Conservation (phyloP, 1,284 basidiomycete genomes). For the Tremellales sp. region DNA sequence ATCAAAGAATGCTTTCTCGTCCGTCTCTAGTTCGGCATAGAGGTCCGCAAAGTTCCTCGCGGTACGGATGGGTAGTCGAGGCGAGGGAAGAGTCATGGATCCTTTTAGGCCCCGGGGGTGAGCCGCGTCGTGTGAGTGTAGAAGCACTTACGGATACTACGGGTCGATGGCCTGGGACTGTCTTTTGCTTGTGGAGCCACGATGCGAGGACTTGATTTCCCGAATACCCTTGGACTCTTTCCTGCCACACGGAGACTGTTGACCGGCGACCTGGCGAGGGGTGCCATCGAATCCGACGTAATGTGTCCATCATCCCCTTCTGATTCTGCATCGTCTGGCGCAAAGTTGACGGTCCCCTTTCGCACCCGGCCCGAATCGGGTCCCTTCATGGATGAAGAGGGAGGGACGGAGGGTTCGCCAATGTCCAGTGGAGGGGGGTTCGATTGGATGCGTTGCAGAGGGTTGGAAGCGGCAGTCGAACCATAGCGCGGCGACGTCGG, state of each 20-base stretch:
- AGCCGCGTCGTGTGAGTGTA: neutral
- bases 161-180: neutral
- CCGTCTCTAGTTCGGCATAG: conserved; percentile 46
- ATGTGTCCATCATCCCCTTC: neutral
- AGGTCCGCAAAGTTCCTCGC: conserved; percentile 36
- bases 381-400: neutral
- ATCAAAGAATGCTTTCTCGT: conserved; percentile 68
- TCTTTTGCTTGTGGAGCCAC: too few relatives aligned
- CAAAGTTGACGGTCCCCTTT: conserved; percentile 8
- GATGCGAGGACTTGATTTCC: neutral
- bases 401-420: conserved; percentile 22
- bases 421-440: conserved; percentile 41
- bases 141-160: conserved; percentile 16
- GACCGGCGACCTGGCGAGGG: neutral
- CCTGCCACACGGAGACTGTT: neutral
- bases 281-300: neutral
- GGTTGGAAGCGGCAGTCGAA: conserved; percentile 29
- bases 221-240: neutral
- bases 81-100: conserved; percentile 34
- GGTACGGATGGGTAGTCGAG: conserved; percentile 19
- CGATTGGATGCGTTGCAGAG: neutral
- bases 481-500: conserved; percentile 32
- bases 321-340: neutral
- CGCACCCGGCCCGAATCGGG: neutral
- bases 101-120: conserved; percentile 13